Evolutionary conservation across 2,329 filamentous ascomycete genomes (phyloP), one percentile per base, ranked within the genome.

Genomic region (Claviceps quebecensis): DNA sequence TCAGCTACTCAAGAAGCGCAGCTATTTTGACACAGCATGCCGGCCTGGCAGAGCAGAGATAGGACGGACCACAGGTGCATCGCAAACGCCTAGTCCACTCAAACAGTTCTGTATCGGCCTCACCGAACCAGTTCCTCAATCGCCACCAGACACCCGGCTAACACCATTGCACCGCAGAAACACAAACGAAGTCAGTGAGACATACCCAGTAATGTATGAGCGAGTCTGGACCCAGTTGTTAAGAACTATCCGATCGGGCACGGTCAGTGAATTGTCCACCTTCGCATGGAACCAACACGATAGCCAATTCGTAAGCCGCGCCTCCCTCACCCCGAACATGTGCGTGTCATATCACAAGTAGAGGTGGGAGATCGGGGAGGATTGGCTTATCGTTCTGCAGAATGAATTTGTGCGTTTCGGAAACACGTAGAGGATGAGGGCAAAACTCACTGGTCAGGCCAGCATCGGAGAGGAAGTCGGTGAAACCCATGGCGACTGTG

Each of bases 121-220:
- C 47, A 17, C 38, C 47, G 9, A 41, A 2, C 40, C 23, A 34
- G 11, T 11, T 29, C 26, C 26, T 29, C 26, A 3, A 29, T 2
- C 26, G 0, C 26, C 26, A 29, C 26, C 26, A 11, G 9, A 11
- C 9, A 3, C 8, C 8, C 26, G 8, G 8, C 3, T 29, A 3
- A 29, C 8, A 29, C 8, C 8, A 29, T 29, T 9, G 26, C 8
- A 29, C 26, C 26, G 26, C 26, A 29, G 8, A 29, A 29, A 29
- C 17, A 22, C 23, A n/a, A 17, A 22, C 3, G 11, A 41, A 22
- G 8, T 5, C 11, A 5, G n/a, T 22, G 11, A 36, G 29, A 52
- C 85, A 68, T 83, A 89, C 85, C 86, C 86, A 72, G 82, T 72
- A 63, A 90, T 81, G 74, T 90, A 90, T 71, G 81, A 86, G 65